Conservation (phyloP, 164 flowering plant genomes). For the Amborella trichopoda region DNA sequence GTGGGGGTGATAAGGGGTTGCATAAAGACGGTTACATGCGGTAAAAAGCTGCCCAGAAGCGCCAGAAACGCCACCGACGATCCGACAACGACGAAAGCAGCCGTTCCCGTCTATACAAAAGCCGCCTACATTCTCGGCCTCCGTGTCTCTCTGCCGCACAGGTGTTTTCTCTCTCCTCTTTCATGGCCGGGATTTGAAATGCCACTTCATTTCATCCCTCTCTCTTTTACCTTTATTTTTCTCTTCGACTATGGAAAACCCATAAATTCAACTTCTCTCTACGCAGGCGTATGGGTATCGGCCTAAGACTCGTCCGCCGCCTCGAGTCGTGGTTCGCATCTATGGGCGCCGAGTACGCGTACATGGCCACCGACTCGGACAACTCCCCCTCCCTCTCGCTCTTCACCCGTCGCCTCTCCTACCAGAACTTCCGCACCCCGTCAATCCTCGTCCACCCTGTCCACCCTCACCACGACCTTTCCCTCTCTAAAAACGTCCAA, state of each 20-base stretch:
- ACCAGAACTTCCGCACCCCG: constrained; percentile 79
- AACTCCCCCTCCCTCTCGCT: constrained; percentile 70
- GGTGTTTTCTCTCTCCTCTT: constrained; percentile 24
- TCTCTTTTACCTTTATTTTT: neutral
- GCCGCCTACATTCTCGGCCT: constrained; percentile 89
- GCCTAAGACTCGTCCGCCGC: constrained; percentile 39
- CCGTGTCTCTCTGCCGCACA: constrained; percentile 79
- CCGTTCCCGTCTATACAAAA: constrained; percentile 61
- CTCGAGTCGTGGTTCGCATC: constrained; percentile 75
- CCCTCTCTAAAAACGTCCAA: constrained; percentile 22
- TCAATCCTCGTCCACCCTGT: constrained; percentile 88
- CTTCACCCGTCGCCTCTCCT: constrained; percentile 71
- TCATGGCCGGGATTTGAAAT: neutral
- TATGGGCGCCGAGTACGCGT: constrained; percentile 83
- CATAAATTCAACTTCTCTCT: no score
- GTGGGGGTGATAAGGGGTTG: constrained; percentile 91
- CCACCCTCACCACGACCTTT: constrained; percentile 58
- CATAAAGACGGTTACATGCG: constrained; percentile 89
- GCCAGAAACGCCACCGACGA: constrained; percentile 9
- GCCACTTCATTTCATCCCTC: neutral
- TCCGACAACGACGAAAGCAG: constrained; percentile 4
- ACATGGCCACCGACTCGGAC: constrained; percentile 88
- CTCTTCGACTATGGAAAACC: neutral
- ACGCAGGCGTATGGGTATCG: constrained; percentile 83
- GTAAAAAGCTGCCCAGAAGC: constrained; percentile 39